Conservation (phyloP, 176 grass and related monocot species). For the Avena insularis region DNA sequence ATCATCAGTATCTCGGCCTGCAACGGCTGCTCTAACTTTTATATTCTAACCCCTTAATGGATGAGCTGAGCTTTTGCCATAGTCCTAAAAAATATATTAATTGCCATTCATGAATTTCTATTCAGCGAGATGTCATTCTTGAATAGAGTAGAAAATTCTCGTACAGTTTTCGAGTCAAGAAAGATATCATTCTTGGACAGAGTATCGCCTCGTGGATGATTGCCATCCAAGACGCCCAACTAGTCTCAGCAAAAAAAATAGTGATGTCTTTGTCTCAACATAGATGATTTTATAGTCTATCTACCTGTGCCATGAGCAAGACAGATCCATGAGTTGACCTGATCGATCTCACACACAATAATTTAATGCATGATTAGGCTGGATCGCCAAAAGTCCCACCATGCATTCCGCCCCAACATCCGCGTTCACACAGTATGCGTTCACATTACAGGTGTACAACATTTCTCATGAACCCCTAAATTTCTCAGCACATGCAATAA, state of each 20-base stretch:
- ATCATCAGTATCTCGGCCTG: not conserved
- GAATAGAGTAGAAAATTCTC: not conserved
- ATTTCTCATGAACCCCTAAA: no score
- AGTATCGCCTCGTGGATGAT: not conserved
- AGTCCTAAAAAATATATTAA: not conserved
- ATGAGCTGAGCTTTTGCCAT: not conserved
- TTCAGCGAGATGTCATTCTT: not conserved
- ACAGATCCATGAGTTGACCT: constrained; percentile 1
- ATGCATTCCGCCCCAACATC: not conserved
- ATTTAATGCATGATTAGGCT: constrained; percentile 7
- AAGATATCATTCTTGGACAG: not conserved
- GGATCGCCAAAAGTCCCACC: not conserved
- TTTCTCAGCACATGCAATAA: not conserved
- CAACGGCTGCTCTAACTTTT: not conserved
- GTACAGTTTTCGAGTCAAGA: not conserved
- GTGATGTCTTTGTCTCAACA: constrained; percentile 15
- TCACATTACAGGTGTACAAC: constrained; percentile 5
- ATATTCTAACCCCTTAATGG: not conserved
- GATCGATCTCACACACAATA: not conserved
- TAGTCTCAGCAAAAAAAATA: not conserved
- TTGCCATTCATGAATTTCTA: not conserved
- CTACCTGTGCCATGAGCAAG: not conserved
- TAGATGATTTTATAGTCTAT: constrained; percentile 18
- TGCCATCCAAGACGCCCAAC: not conserved
- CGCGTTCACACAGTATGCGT: not conserved